A percentile compares a stretch with the other conserved stretches of the same genome.
Conservation (phyloP, 2,329 filamentous ascomycete genomes). For the Paramyrothecium sp. region DNA sequence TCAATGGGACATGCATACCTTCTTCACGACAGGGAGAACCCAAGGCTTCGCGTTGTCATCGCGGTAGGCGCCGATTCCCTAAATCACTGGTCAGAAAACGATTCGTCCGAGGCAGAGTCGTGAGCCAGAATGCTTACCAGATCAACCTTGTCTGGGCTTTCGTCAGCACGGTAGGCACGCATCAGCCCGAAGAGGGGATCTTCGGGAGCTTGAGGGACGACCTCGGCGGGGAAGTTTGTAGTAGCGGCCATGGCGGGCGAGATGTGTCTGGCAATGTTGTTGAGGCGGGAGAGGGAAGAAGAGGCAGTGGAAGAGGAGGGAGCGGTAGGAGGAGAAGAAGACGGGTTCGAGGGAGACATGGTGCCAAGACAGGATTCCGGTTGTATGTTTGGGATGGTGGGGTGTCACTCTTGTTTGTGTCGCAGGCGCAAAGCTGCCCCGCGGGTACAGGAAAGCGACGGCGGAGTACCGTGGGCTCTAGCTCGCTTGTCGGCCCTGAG, state of each 20-base stretch:
- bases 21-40: constrained; percentile 94
- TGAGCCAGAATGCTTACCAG: constrained; percentile 57
- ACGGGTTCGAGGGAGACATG: neutral
- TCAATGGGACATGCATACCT: constrained; percentile 55
- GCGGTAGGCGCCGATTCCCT: constrained; percentile 87
- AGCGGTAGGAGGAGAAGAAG: neutral
- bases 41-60: constrained; percentile 96
- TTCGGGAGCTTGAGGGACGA: constrained; percentile 87
- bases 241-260: constrained; percentile 48
- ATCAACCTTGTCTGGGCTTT: constrained; percentile 80
- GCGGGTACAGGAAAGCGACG: no score
- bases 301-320: constrained; percentile 34
- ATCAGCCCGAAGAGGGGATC: constrained; percentile 94
- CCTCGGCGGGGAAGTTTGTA: constrained; percentile 72
- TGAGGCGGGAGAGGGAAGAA: constrained; percentile 51
- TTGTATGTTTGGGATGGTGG: neutral
- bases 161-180: constrained; percentile 81
- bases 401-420: neutral
- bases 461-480: no score
- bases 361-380: neutral
- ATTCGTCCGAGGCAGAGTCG: neutral
- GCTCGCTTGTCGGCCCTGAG: neutral
- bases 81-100: constrained; percentile 1
- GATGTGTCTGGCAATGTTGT: constrained; percentile 70
- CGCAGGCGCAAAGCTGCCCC: neutral